Conservation (phyloP, 176 grass and related monocot species). For the Elymus sibiricus region DNA sequence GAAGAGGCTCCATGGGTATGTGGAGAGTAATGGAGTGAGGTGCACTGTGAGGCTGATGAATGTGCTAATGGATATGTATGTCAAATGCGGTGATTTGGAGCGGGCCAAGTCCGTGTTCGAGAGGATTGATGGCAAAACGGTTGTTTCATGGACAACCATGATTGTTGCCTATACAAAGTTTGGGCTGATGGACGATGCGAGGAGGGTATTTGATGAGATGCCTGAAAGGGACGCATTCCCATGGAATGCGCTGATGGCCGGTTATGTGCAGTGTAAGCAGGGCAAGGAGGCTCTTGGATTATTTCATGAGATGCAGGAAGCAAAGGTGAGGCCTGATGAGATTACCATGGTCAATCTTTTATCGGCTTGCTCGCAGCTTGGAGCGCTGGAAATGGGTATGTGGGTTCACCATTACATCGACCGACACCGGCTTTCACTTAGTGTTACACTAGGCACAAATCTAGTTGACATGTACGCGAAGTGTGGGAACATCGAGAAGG, state of each 20-base stretch:
- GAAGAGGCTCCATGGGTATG: conserved; percentile 25
- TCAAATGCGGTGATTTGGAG: conserved; percentile 49
- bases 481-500: conserved; percentile 72
- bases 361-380: conserved; percentile 59
- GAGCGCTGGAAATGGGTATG: conserved; percentile 65
- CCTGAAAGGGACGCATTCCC: conserved; percentile 63
- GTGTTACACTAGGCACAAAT: conserved; percentile 57
- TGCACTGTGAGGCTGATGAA: conserved; percentile 43
- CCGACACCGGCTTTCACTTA: conserved; percentile 37
- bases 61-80: conserved; percentile 58
- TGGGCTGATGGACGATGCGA: conserved; percentile 42
- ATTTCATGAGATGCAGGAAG: conserved; percentile 79
- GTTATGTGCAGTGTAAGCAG: conserved; percentile 64
- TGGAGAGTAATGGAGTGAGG: conserved; percentile 34
- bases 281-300: conserved; percentile 54
- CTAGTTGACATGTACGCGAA: conserved; percentile 87
- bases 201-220: conserved; percentile 71
- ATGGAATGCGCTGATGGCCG: conserved; percentile 75
- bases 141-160: conserved; percentile 70
- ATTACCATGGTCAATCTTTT: conserved; percentile 71
- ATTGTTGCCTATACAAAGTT: conserved; percentile 51
- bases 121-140: conserved; percentile 21
- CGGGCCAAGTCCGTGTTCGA: conserved; percentile 41
- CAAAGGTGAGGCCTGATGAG: conserved; percentile 51
- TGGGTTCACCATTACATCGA: conserved; percentile 67